Evolutionary conservation across 2,329 filamentous ascomycete species (phyloP).

Genomic region (Fusarium gaditjirri): DNA sequence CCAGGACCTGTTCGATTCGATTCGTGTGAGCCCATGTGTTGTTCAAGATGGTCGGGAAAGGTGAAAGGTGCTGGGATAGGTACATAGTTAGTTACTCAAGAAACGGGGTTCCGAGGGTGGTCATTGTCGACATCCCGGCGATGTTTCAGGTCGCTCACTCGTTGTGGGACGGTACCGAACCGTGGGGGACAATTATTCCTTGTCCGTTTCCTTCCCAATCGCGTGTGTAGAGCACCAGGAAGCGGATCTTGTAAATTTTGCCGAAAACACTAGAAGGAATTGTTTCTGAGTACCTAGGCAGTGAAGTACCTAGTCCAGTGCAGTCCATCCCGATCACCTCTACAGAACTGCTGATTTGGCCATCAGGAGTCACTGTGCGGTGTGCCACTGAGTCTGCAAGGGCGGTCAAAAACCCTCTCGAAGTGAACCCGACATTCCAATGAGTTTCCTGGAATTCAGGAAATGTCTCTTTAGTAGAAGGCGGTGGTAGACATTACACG

Average conservation of each 20-base stretch:
- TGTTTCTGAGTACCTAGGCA: neutral
- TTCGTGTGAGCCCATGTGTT: neutral
- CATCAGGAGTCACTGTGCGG: neutral
- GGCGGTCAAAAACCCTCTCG: neutral
- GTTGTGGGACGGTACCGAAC: slow-evolving; percentile 37
- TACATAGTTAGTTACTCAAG: slow-evolving; percentile 19
- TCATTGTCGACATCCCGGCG: slow-evolving; percentile 34
- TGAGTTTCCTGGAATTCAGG: neutral
- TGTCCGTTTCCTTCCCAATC: slow-evolving; percentile 19
- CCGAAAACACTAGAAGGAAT: neutral
- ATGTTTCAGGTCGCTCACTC: slow-evolving; percentile 43
- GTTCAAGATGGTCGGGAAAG: slow-evolving; percentile 5
- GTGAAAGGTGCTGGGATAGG: slow-evolving; percentile 12
- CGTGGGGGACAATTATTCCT: slow-evolving; percentile 34
- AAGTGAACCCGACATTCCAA: slow-evolving; percentile 14
- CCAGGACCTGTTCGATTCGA: neutral
- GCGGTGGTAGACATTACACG: slow-evolving; percentile 1
- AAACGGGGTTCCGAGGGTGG: slow-evolving; percentile 16
- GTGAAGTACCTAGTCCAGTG: neutral
- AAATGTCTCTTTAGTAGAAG: neutral
- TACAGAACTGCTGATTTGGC: neutral
- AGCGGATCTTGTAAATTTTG: neutral
- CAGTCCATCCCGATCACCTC: neutral
- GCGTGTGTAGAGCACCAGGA: neutral
- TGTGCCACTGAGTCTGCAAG: slow-evolving; percentile 12